These are phyloP conservation scores for Tagetes erecta DNA, from an alignment of 129 eudicot genomes.

Conservation along the genomic window DNA sequence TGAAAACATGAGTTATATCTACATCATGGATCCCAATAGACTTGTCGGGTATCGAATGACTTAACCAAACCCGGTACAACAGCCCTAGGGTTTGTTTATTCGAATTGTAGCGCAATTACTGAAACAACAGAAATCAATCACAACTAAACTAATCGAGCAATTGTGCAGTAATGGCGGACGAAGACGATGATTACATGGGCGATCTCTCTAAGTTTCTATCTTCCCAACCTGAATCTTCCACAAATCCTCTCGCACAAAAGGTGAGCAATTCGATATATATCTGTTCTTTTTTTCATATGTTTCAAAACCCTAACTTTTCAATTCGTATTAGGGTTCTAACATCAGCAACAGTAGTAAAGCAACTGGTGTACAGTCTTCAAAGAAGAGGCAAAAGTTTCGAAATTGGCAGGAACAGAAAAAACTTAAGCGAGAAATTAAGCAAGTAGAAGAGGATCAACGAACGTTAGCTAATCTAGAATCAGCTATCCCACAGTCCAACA, in stretches of 20 bases:
- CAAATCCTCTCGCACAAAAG: conserved; percentile 46
- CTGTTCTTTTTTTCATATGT: neutral
- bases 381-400: conserved; percentile 46
- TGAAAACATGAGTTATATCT: too few species aligned
- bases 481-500: conserved; percentile 83
- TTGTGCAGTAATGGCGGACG: conserved; percentile 48
- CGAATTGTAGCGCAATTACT: neutral
- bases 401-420: conserved; percentile 72
- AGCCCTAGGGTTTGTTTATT: conserved; percentile 5
- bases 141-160: neutral
- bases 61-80: neutral
- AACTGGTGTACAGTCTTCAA: conserved; percentile 23
- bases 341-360: conserved; percentile 18
- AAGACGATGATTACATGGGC: conserved; percentile 93
- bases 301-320: conserved; percentile 25
- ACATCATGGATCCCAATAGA: neutral
- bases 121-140: neutral
- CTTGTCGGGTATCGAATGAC: conserved; percentile 8
- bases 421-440: conserved; percentile 60
- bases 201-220: conserved; percentile 78
- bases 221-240: conserved; percentile 41
- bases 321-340: conserved; percentile 38
- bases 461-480: conserved; percentile 62
- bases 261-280: conserved; percentile 17
- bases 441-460: conserved; percentile 65